Evolutionary conservation across 2,329 filamentous ascomycete species (phyloP), one percentile per base, ranked within the genome.

Genomic region (Ceratocystis lukuohia): DNA sequence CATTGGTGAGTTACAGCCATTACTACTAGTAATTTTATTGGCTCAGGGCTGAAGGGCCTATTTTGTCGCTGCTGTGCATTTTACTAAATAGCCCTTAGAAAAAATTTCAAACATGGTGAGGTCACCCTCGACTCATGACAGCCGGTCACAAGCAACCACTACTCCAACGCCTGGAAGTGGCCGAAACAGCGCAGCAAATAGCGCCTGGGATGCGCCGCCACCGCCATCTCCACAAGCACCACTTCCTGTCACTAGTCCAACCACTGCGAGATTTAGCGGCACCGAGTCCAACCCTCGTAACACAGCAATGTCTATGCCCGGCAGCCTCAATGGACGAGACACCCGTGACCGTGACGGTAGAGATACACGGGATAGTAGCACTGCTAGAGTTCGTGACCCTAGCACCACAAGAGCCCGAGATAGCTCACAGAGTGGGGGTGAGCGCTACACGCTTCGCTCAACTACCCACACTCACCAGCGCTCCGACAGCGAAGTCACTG

Each of bases 71-170:
- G 22, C 12, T 45, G 41, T 62, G 44, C 61, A 67, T 67, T 57
- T 37, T 62, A 70, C 74, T 73, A 71, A 72, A 68, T 61, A 61
- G 62, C 69, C 70, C 53, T 65, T 75, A 96, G 93, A 96, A 76
- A 97, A 96, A 82, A 85, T 97, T 70, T 95, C 91, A 76, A 94
- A 85, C 74, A 89, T 97, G 75, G 90, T 97, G 68, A 88, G 91
- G 71, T 91, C 91, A 20, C 88, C 87, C 37, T 88, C 89, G 15
- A 77, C 83, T 69, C 84, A 78, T 71, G 90, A 94, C 70, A 77
- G 78, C 12, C 79, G 82, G 70, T 83, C 82, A 64, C 72, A 76
- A 37, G 75, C 77, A 53, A 80, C 80, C 8, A 77, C 80, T 4
- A 82, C 82, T 2, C 80, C 86, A 5, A 87, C 87, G 17, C 82